phyloP scores from a whole-genome alignment of 2,329 filamentous ascomycete genomes.

The Colletotrichum tanaceti region DNA sequence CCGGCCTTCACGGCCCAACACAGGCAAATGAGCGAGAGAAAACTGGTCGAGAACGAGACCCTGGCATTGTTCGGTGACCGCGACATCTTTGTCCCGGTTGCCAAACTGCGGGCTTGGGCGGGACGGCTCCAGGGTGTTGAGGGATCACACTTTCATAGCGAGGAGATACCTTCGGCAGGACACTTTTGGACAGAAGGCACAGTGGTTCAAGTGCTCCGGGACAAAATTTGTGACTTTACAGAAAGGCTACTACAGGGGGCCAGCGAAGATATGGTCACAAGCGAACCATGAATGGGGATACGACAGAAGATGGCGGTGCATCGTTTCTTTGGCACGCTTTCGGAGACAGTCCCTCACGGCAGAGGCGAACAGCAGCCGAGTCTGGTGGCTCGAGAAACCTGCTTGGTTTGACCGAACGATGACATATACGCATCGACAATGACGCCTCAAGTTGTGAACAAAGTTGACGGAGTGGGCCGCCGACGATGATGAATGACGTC shows the following conservation, averaged over 20 bases:
- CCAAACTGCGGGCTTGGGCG: constrained; percentile 75
- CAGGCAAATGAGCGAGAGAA: constrained; percentile 57
- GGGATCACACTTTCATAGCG: constrained; percentile 59
- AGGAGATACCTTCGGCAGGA: constrained; percentile 65
- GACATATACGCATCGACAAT: neutral
- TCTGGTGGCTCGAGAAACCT: no score
- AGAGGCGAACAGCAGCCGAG: no score
- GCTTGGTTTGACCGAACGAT: neutral
- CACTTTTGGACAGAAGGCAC: constrained; percentile 73
- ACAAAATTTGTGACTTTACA: constrained; percentile 47
- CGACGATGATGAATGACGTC: neutral
- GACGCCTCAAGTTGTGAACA: neutral
- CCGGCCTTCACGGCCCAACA: constrained; percentile 29
- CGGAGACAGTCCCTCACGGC: neutral
- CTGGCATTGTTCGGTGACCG: constrained; percentile 79
- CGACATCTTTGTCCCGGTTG: constrained; percentile 77
- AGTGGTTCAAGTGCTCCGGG: constrained; percentile 53
- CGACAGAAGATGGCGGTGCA: neutral
- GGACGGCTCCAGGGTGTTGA: constrained; percentile 58
- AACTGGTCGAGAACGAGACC: constrained; percentile 69
- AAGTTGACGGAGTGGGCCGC: neutral
- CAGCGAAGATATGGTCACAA: neutral
- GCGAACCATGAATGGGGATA: neutral
- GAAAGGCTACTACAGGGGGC: constrained; percentile 37
- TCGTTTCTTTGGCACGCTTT: neutral